A percentile compares a stretch with the other conserved stretches of the same genome.
Conservation (phyloP, 495 filamentous ascomycete species). For the Xylaria flabelliformis region DNA sequence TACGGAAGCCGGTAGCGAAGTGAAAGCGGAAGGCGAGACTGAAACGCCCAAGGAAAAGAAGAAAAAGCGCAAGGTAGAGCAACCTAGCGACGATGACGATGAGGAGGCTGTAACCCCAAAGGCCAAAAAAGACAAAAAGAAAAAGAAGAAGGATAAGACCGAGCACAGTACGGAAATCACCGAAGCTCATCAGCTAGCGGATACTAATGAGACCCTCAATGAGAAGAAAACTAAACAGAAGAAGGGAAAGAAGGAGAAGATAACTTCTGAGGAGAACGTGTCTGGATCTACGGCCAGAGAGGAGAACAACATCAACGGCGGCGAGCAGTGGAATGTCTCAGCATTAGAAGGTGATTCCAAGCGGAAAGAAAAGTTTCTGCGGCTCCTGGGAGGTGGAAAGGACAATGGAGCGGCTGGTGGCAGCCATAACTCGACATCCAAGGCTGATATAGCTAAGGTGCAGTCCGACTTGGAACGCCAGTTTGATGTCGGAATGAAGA, state of each 20-base stretch:
- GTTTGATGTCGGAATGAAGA: slow-evolving; percentile 61
- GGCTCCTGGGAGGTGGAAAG: slow-evolving; percentile 61
- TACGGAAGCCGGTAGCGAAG: slow-evolving; percentile 24
- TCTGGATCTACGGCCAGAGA: slow-evolving; percentile 23
- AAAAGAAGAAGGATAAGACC: slow-evolving; percentile 25
- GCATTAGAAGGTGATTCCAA: slow-evolving; percentile 56
- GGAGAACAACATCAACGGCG: slow-evolving; percentile 26
- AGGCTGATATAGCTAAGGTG: slow-evolving; percentile 47
- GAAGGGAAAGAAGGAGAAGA: slow-evolving; percentile 15
- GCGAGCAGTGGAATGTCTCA: slow-evolving; percentile 59
- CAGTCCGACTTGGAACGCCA: slow-evolving; percentile 65
- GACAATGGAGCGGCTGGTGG: slow-evolving; percentile 29
- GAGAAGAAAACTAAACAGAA: slow-evolving; percentile 38
- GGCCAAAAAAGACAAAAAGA: slow-evolving; percentile 31
- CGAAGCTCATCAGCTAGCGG: slow-evolving; percentile 30
- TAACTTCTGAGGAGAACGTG: slow-evolving; percentile 24
- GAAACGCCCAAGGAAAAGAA: slow-evolving; percentile 28
- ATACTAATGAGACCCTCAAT: slow-evolving; percentile 39
- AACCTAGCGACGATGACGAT: slow-evolving; percentile 25
- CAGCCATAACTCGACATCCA: slow-evolving; percentile 26
- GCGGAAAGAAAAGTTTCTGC: slow-evolving; percentile 63
- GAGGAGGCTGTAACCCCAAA: slow-evolving; percentile 30
- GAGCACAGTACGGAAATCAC: slow-evolving; percentile 23
- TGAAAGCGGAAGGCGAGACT: slow-evolving; percentile 31
- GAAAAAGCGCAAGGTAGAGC: slow-evolving; percentile 35